A percentile compares a stretch with the other conserved stretches of the same genome.
Conservation (phyloP, 805 yeast genomes). For the Barnettozyma wickerhamii region DNA sequence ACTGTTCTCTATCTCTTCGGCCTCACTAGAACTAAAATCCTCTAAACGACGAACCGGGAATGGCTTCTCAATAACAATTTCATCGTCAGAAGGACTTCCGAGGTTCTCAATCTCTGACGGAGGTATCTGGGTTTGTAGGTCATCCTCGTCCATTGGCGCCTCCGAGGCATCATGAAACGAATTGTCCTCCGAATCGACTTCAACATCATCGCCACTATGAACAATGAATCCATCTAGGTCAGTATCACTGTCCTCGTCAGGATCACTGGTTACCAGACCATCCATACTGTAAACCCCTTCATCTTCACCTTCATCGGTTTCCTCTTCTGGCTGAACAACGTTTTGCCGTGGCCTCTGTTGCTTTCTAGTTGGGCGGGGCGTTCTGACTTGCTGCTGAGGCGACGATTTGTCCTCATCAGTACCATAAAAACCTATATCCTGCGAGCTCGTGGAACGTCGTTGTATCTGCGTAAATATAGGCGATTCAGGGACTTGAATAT, state of each 20-base stretch:
- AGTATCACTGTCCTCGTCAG: conserved; percentile 27
- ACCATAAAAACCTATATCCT: not conserved
- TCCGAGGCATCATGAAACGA: conserved; percentile 21
- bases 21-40: conserved; percentile 25
- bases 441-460: not conserved
- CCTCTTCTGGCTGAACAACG: conserved; percentile 9
- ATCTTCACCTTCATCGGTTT: conserved; percentile 16
- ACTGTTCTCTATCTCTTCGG: conserved; percentile 21
- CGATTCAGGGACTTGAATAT: conserved; percentile 2
- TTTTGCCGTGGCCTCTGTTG: not conserved
- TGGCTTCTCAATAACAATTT: no score
- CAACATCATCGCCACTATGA: conserved; percentile 23
- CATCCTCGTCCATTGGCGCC: conserved; percentile 20
- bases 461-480: not conserved
- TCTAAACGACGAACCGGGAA: no score
- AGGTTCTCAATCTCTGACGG: conserved; percentile 21
- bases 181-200: conserved; percentile 18
- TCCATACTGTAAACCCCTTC: conserved; percentile 22
- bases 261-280: conserved; percentile 24
- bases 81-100: conserved; percentile 14
- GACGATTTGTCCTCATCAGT: not conserved
- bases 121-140: conserved; percentile 16
- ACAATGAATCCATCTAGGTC: conserved; percentile 42
- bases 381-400: no score
- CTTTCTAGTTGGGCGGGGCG: not conserved